These are phyloP conservation scores for Crithidia bombi DNA, from an alignment of 208 protist species.

Conservation along the genomic window DNA sequence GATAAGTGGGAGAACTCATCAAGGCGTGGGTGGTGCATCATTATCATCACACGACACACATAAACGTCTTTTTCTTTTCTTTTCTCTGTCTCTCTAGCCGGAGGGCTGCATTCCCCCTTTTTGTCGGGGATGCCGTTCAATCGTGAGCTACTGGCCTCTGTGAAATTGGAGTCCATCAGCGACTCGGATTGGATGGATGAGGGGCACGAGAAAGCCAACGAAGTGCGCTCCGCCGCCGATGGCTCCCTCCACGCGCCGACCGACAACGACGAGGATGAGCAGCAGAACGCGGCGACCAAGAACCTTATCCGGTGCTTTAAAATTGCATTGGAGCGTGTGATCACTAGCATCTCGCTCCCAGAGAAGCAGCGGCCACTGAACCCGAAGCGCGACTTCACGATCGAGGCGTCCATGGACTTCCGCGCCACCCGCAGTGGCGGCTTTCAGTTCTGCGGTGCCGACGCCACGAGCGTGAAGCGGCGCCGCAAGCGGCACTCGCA, in stretches of 20 bases:
- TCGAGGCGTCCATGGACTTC: constrained; percentile 68
- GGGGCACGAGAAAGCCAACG: constrained; percentile 6
- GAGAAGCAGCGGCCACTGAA: constrained; percentile 85
- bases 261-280: constrained; percentile 22
- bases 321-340: constrained; percentile 71
- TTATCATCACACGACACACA: not conserved
- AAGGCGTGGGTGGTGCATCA: too few species aligned
- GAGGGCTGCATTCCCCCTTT: not conserved
- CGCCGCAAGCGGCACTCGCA: not conserved
- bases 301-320: constrained; percentile 84
- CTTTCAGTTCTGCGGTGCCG: constrained; percentile 45
- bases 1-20: too few species aligned
- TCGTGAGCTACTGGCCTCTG: constrained; percentile 71
- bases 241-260: not conserved
- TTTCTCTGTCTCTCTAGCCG: too few species aligned
- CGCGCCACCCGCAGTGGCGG: constrained; percentile 14
- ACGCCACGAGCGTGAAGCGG: constrained; percentile 14
- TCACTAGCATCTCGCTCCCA: constrained; percentile 82
- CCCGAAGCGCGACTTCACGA: constrained; percentile 81
- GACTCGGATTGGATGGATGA: constrained; percentile 39
- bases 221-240: constrained; percentile 13
- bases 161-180: constrained; percentile 51
- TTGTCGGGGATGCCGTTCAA: constrained; percentile 55
- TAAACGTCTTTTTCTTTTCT: too few species aligned
- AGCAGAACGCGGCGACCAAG: constrained; percentile 58